Evolutionary conservation across 805 yeast species (phyloP).

Genomic region (Candida parachauliodes): DNA sequence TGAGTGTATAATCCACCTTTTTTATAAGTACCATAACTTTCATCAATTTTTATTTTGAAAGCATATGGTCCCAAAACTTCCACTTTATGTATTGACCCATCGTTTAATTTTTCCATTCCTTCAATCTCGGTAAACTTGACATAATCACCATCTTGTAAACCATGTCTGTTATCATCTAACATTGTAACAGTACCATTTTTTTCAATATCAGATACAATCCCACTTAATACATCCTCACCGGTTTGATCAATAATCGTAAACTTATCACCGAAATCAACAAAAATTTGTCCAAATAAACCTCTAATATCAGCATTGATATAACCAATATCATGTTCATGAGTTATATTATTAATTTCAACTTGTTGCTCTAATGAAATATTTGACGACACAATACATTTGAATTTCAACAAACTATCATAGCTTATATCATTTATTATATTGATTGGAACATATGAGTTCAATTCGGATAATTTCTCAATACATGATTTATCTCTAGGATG

Average conservation of each 20-base stretch:
- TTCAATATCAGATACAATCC: constrained; percentile 88
- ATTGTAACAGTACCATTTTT: constrained; percentile 87
- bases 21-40: constrained; percentile 56
- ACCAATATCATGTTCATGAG: constrained; percentile 71
- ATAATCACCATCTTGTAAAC: constrained; percentile 85
- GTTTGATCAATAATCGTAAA: constrained; percentile 80
- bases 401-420: constrained; percentile 51
- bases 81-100: constrained; percentile 69
- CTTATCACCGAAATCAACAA: constrained; percentile 83
- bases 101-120: constrained; percentile 73
- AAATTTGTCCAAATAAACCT: constrained; percentile 85
- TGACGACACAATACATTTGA: constrained; percentile 84
- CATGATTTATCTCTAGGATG: constrained; percentile 70
- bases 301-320: constrained; percentile 78
- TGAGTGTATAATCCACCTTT: constrained; percentile 91
- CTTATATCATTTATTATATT: constrained; percentile 56
- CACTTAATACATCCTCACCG: constrained; percentile 89
- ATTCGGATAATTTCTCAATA: constrained; percentile 66
- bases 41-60: constrained; percentile 63
- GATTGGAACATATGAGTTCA: constrained; percentile 89
- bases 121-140: constrained; percentile 84
- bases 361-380: constrained; percentile 69
- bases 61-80: constrained; percentile 95
- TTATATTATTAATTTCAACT: constrained; percentile 65
- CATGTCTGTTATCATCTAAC: constrained; percentile 89